phyloP scores from a whole-genome alignment of 2,329 filamentous ascomycete species.

The Pyrenochaeta sp. region DNA sequence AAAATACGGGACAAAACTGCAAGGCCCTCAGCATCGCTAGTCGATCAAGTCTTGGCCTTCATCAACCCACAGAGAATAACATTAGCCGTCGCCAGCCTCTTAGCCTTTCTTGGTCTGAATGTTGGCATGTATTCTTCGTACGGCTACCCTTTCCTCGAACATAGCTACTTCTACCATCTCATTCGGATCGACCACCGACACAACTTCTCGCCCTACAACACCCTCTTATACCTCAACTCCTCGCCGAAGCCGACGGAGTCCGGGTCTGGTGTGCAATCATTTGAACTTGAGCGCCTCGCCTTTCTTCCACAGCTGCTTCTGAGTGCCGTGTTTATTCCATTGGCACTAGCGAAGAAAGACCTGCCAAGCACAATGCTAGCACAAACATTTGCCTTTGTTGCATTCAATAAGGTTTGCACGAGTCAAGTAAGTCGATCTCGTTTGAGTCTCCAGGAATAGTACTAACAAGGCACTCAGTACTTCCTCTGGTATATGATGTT shows the following conservation, averaged over 20 bases:
- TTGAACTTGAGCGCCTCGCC: constrained; percentile 77
- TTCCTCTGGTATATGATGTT: constrained; percentile 99
- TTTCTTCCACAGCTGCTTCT: constrained; percentile 89
- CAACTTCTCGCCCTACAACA: constrained; percentile 98
- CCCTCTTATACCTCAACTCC: constrained; percentile 85
- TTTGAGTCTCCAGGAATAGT: neutral
- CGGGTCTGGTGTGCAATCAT: constrained; percentile 49
- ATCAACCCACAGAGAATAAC: constrained; percentile 58
- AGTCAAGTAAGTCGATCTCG: constrained; percentile 74
- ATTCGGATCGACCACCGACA: constrained; percentile 94
- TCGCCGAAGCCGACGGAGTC: constrained; percentile 52
- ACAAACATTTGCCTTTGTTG: constrained; percentile 96
- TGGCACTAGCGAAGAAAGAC: constrained; percentile 81
- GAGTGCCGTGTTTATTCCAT: constrained; percentile 77
- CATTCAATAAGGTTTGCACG: constrained; percentile 99
- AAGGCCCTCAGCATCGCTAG: constrained; percentile 27
- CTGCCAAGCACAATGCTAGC: constrained; percentile 86
- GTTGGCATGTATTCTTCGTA: constrained; percentile 78
- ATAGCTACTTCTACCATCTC: constrained; percentile 93
- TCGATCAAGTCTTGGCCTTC: constrained; percentile 28
- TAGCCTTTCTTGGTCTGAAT: constrained; percentile 79
- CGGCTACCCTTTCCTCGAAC: constrained; percentile 79
- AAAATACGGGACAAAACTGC: constrained; percentile 6
- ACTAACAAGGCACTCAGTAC: constrained; percentile 66
- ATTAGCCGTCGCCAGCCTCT: constrained; percentile 71